A percentile compares a stretch with the other conserved stretches of the same genome.
Evolutionary conservation across 73 alveolate genomes (phyloP).

Genomic region (Durusdinium trenchii): DNA sequence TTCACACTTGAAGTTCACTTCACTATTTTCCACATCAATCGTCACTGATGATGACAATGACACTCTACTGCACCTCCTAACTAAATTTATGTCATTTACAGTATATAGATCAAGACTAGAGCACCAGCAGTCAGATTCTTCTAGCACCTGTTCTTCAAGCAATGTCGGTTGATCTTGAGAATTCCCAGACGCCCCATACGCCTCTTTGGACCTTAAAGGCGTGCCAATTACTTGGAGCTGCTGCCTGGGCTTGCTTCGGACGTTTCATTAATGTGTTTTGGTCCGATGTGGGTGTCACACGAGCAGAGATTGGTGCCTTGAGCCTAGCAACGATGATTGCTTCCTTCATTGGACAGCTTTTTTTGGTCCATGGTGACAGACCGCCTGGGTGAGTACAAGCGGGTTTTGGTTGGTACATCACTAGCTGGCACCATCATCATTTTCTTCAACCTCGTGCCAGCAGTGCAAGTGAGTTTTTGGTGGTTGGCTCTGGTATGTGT

Average conservation of each 20-base stretch:
- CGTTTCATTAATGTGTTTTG: slow-evolving; percentile 73
- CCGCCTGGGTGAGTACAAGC: slow-evolving; percentile 72
- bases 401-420: slow-evolving; percentile 82
- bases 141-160: no score
- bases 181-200: slow-evolving; percentile 50
- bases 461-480: slow-evolving; percentile 67
- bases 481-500: slow-evolving; percentile 25
- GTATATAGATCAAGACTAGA: background rate
- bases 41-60: no score
- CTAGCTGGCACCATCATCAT: slow-evolving; percentile 61
- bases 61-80: background rate
- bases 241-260: slow-evolving; percentile 60
- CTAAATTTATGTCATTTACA: background rate
- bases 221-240: slow-evolving; percentile 46
- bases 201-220: slow-evolving; percentile 91
- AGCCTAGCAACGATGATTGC: slow-evolving; percentile 53
- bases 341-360: slow-evolving; percentile 39
- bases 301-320: slow-evolving; percentile 66
- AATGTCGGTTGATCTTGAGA: background rate
- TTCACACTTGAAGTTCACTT: background rate
- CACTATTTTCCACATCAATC: background rate
- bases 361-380: slow-evolving; percentile 64
- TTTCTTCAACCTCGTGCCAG: slow-evolving; percentile 62
- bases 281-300: slow-evolving; percentile 87
- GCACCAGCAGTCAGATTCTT: background rate